These are phyloP conservation scores for Trypanosoma conorhini DNA, from an alignment of 208 protist genomes.

Conservation along the genomic window DNA sequence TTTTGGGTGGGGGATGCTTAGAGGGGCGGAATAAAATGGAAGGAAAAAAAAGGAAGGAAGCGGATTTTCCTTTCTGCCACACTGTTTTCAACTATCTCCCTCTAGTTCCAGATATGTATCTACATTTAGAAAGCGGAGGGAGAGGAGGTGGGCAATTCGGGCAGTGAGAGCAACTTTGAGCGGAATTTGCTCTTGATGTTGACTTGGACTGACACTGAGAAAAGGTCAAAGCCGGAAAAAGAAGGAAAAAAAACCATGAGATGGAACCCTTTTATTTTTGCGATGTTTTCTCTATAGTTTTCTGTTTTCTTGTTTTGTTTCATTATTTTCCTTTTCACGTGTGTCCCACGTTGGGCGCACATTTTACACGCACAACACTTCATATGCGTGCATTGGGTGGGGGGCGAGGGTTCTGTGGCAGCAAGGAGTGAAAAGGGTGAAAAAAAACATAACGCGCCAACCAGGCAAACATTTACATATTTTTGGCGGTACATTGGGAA, in stretches of 20 bases:
- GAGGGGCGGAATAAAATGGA: not conserved
- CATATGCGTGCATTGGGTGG: not conserved
- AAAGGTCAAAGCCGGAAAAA: no score
- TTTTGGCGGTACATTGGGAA: not conserved
- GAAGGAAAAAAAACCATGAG: not conserved
- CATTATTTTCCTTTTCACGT: not conserved
- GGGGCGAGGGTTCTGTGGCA: not conserved
- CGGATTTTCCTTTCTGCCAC: not conserved
- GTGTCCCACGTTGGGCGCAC: not conserved
- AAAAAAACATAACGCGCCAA: not conserved
- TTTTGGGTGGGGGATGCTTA: not conserved
- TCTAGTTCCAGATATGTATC: not conserved
- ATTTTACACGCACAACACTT: not conserved
- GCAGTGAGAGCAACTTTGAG: not conserved
- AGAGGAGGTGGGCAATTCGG: not conserved
- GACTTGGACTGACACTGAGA: not conserved
- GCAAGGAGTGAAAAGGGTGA: not conserved
- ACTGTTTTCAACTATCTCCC: no score
- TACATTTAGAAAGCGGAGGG: not conserved
- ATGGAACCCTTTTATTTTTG: not conserved
- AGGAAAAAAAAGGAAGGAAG: not conserved
- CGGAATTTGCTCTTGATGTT: not conserved
- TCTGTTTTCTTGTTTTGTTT: no score
- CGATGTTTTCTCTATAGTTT: no score
- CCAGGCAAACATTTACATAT: not conserved